Percentiles rank a stretch among this genome's conserved stretches.
These are phyloP conservation scores for Aspergillus novofumigatus DNA, from an alignment of 2,329 filamentous ascomycete genomes.

Conservation along the genomic window DNA sequence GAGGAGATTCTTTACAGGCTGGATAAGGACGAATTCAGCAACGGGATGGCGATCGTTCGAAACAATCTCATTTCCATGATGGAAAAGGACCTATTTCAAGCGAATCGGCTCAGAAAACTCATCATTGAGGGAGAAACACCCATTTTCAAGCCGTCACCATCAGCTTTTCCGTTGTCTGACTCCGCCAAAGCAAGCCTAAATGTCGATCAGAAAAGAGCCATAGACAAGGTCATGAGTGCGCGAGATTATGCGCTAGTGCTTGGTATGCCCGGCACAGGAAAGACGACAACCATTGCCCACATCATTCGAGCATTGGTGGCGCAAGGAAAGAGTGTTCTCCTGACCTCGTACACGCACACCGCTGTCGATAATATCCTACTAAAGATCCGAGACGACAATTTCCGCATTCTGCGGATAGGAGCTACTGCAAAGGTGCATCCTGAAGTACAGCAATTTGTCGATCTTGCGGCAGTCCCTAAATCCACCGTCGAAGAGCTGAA, in stretches of 20 bases:
- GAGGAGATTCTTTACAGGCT: conserved; percentile 68
- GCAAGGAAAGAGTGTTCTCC: conserved; percentile 84
- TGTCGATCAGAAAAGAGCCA: conserved; percentile 77
- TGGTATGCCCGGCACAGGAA: conserved; percentile 96
- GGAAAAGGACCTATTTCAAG: conserved; percentile 69
- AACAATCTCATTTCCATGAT: conserved; percentile 94
- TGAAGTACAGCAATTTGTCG: conserved; percentile 80
- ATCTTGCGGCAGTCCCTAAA: conserved; percentile 69
- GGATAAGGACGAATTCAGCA: conserved; percentile 98
- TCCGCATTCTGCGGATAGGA: conserved; percentile 79
- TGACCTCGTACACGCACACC: conserved; percentile 95
- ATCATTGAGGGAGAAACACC: conserved; percentile 75
- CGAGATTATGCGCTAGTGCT: conserved; percentile 95
- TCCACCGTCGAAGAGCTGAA: conserved; percentile 78
- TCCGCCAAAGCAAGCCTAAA: conserved; percentile 65
- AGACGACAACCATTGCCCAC: conserved; percentile 96
- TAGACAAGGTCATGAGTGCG: conserved; percentile 93
- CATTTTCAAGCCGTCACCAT: conserved; percentile 63
- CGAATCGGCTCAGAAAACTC: conserved; percentile 68
- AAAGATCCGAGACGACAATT: conserved; percentile 76
- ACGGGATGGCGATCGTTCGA: conserved; percentile 89
- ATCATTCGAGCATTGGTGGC: conserved; percentile 87
- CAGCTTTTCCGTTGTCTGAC: conserved; percentile 59
- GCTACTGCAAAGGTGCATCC: conserved; percentile 80
- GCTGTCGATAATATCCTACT: conserved; percentile 97